These are phyloP conservation scores for Letharia columbiana DNA, from an alignment of 495 filamentous ascomycete genomes.

Conservation along the genomic window DNA sequence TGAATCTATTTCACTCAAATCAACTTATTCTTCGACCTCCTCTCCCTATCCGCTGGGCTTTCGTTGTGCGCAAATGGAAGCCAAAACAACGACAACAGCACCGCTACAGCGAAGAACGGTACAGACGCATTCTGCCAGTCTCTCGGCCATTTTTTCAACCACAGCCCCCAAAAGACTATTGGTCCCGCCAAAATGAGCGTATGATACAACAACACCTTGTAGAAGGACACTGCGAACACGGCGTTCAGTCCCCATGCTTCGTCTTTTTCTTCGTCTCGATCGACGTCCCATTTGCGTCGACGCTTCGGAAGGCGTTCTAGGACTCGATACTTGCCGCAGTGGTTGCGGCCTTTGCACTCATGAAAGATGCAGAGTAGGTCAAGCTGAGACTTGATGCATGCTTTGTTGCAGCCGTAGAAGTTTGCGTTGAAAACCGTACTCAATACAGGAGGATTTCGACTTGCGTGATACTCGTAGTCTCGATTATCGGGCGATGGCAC, in stretches of 20 bases:
- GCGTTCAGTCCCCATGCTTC: conserved; percentile 1
- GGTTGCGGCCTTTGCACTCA: conserved; percentile 5
- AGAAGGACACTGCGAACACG: not conserved
- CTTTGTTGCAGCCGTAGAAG: conserved; percentile 9
- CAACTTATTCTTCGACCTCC: too few species aligned
- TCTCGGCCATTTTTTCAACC: conserved; percentile 2
- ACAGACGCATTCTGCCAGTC: conserved; percentile 11
- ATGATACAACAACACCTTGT: conserved; percentile 1
- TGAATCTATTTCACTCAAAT: too few species aligned
- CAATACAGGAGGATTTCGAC: not conserved
- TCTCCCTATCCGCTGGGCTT: too few species aligned
- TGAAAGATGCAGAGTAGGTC: not conserved
- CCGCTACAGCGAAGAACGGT: conserved; percentile 3
- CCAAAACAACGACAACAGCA: not conserved
- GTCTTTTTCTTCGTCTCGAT: not conserved
- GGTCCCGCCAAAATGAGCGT: conserved; percentile 2
- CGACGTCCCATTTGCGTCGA: not conserved
- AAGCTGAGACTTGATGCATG: not conserved
- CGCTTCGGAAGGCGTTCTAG: conserved; percentile 8
- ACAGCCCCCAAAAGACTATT: not conserved
- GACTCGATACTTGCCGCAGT: not conserved
- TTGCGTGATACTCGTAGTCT: not conserved
- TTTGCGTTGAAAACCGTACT: not conserved
- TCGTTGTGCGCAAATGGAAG: not conserved
- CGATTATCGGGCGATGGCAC: not conserved